These are phyloP conservation scores for Vigna nakashimae DNA, from an alignment of 306 rosid species.

Conservation along the genomic window DNA sequence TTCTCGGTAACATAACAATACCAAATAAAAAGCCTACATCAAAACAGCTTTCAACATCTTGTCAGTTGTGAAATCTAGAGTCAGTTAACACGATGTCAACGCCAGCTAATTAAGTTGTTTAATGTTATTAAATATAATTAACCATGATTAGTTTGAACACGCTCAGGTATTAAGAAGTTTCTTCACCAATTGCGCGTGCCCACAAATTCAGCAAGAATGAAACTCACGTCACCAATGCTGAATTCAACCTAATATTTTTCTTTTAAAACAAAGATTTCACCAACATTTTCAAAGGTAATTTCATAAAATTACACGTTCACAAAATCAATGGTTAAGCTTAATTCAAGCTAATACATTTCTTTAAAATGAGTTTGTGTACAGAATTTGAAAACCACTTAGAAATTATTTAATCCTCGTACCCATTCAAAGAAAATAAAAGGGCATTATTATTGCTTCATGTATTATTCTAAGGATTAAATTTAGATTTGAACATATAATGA, in stretches of 20 bases:
- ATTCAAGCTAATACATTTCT: background rate
- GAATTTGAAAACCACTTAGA: background rate
- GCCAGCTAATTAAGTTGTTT: too few species aligned
- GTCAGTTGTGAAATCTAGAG: too few species aligned
- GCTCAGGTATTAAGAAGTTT: slow-evolving; percentile 7
- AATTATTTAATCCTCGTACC: background rate
- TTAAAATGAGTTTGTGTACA: background rate
- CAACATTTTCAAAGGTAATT: background rate
- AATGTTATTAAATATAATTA: too few species aligned
- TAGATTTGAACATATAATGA: too few species aligned
- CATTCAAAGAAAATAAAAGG: background rate
- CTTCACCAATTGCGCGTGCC: background rate
- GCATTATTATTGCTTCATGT: too few species aligned
- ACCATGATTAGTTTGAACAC: background rate
- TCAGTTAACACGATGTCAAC: too few species aligned
- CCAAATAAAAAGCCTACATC: too few species aligned
- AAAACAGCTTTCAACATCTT: too few species aligned
- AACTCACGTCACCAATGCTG: background rate
- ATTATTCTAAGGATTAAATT: too few species aligned
- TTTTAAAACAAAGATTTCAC: background rate
- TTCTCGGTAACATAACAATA: too few species aligned
- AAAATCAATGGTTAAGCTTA: background rate
- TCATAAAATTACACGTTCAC: background rate
- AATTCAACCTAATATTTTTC: background rate
- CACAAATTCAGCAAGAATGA: background rate